Conservation (phyloP, 1,139 yeast genomes). For the Suhomyces bolitotheri region DNA sequence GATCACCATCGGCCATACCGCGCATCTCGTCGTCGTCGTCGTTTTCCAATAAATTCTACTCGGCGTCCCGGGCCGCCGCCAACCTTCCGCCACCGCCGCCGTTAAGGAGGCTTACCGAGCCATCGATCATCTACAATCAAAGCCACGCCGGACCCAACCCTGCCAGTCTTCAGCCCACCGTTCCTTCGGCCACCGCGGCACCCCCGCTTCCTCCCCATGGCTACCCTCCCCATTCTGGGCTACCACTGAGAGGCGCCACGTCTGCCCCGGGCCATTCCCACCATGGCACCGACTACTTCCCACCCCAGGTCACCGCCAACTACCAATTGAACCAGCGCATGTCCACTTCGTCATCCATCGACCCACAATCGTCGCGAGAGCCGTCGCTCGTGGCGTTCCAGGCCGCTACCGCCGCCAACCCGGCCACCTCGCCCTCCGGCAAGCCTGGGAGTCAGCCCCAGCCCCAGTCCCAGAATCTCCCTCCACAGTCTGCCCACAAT, state of each 20-base stretch:
- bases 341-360: conserved; percentile 10
- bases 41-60: conserved; percentile 8
- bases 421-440: conserved; percentile 1
- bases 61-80: conserved; percentile 5
- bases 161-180: conserved; percentile 4
- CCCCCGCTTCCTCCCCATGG: conserved; percentile 3
- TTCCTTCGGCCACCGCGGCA: conserved; percentile 1
- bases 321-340: conserved; percentile 13
- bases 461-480: conserved; percentile 1
- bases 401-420: conserved; percentile 8
- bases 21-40: conserved; percentile 8
- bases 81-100: conserved; percentile 15
- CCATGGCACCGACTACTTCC: conserved; percentile 10
- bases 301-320: conserved; percentile 9
- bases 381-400: conserved; percentile 7
- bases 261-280: conserved; percentile 7
- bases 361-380: conserved; percentile 10
- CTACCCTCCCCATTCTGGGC: conserved; percentile 1
- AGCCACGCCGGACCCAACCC: conserved; percentile 5
- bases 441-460: neutral
- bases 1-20: conserved; percentile 13
- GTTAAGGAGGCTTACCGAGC: conserved; percentile 22
- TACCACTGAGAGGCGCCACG: neutral
- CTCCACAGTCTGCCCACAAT: neutral
- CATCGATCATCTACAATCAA: conserved; percentile 14